Evolutionary conservation across 495 filamentous ascomycete species (phyloP), one percentile per base, ranked within the genome.

Genomic region (Aspergillus carlsbadensis): DNA sequence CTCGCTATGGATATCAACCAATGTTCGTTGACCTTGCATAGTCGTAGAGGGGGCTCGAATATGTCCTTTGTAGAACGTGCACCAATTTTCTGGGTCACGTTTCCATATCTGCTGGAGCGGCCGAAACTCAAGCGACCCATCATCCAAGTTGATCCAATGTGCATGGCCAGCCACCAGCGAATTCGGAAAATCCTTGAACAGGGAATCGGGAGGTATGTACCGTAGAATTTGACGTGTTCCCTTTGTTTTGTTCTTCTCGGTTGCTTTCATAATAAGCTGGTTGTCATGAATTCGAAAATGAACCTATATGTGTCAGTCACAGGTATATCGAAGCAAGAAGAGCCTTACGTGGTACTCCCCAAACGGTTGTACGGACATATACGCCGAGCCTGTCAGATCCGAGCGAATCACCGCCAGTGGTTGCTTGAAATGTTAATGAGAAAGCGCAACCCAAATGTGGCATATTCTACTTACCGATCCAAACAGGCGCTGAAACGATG

Each of bases 91-190:
- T 4, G 15, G 11, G n/a, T 56, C 65, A 8, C 59, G 56, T 0
- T 51, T 53, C 82, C 82, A 87, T 7, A 69, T 64, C 33, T 66
- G 24, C 0, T 59, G 55, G 2, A 58, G 36, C 0, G 73, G 70
- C 0, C 82, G 70, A 35, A 82, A 81, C 47, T 86, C 78, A 5
- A 86, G 44, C 0, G 51, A 29, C 0, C 62, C 59, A 0, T 65
- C 77, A 7, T 62, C 82, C 83, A 86, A 55, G 83, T 82, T 1
- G 5, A 59, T 37, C 56, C 49, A 59, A 22, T 59, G 56, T 10
- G 75, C 65, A 59, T 70, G 79, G 18, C 77, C 55, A 2, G 72
- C 47, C 14, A 78, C 49, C 21, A 86, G 79, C 6, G 59, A 56
- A 0, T 44, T 41, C n/a, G 85, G 81, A 31, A 86, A 70, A 40